These are phyloP conservation scores for Tetraselmis striata DNA, from an alignment of 139 green algal species.

Conservation along the genomic window DNA sequence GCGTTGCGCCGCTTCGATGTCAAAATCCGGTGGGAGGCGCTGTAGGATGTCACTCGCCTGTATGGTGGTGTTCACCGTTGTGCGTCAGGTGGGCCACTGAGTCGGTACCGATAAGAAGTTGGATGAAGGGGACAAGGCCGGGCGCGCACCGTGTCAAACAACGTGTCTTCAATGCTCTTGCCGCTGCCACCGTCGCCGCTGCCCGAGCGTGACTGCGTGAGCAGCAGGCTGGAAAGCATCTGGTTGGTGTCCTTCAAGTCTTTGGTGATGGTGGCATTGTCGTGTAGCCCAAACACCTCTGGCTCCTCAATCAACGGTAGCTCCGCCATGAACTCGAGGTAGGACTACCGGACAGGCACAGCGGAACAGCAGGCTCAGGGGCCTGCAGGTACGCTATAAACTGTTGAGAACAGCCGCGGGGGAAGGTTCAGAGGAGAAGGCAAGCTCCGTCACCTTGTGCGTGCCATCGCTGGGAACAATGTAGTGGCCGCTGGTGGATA, in stretches of 20 bases:
- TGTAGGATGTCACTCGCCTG: slow-evolving; percentile 8
- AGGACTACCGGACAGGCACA: slow-evolving; percentile 19
- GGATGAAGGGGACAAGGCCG: not conserved
- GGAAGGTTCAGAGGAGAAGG: too few species aligned
- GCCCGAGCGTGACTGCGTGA: not conserved
- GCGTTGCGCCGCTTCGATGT: slow-evolving; percentile 26
- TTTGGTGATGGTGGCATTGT: slow-evolving; percentile 29
- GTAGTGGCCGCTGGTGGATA: slow-evolving; percentile 18
- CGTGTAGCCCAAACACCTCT: slow-evolving; percentile 44
- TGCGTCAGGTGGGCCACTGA: too few species aligned
- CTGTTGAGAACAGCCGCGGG: too few species aligned
- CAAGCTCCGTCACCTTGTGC: not conserved
- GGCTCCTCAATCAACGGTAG: slow-evolving; percentile 51
- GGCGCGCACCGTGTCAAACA: not conserved
- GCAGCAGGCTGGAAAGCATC: slow-evolving; percentile 11
- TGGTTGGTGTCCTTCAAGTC: slow-evolving; percentile 12
- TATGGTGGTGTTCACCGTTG: too few species aligned
- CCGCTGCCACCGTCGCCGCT: slow-evolving; percentile 1
- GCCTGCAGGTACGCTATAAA: too few species aligned
- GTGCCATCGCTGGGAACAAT: not conserved
- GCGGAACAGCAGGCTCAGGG: too few species aligned
- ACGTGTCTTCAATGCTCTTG: not conserved
- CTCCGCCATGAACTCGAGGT: slow-evolving; percentile 61
- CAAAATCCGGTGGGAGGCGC: slow-evolving; percentile 20
- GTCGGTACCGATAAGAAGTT: too few species aligned